Evolutionary conservation across 345 rosid species (phyloP).

Genomic region (Eucalyptus globulus): DNA sequence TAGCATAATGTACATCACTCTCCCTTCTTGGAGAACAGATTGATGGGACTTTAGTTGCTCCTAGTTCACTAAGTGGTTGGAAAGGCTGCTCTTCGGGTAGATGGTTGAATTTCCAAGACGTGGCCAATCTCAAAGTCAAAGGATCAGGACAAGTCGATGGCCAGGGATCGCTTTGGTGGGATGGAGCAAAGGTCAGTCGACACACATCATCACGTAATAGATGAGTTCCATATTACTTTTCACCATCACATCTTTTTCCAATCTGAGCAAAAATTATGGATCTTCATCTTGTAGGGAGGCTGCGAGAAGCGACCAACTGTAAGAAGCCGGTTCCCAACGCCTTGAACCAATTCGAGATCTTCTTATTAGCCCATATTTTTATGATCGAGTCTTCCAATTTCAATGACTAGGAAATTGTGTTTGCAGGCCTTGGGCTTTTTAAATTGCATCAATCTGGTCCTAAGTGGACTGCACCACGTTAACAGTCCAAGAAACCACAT

Average conservation of each 20-base stretch:
- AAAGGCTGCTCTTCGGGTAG: neutral
- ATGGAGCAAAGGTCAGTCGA: neutral
- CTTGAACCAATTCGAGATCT: neutral
- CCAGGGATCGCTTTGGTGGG: constrained; percentile 20
- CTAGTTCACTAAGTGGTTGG: neutral
- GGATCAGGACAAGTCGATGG: constrained; percentile 17
- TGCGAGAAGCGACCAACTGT: neutral
- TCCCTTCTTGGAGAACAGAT: neutral
- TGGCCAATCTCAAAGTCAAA: neutral
- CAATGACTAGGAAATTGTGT: neutral
- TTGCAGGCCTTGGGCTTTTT: constrained; percentile 2
- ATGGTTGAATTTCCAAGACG: constrained; percentile 1
- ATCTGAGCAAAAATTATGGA: neutral
- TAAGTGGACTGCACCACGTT: neutral
- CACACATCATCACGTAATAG: neutral
- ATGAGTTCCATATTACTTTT: neutral
- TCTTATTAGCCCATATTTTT: neutral
- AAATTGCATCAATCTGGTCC: neutral
- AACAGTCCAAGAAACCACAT: constrained; percentile 20
- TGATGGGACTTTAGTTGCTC: constrained; percentile 8
- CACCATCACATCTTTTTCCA: neutral
- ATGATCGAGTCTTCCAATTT: neutral
- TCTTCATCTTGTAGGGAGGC: neutral
- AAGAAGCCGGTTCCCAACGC: neutral
- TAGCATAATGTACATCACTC: neutral